Evolutionary conservation across 805 yeast species (phyloP), one percentile per base, ranked within the genome.

Genomic region (Pachysolen tannophilus): DNA sequence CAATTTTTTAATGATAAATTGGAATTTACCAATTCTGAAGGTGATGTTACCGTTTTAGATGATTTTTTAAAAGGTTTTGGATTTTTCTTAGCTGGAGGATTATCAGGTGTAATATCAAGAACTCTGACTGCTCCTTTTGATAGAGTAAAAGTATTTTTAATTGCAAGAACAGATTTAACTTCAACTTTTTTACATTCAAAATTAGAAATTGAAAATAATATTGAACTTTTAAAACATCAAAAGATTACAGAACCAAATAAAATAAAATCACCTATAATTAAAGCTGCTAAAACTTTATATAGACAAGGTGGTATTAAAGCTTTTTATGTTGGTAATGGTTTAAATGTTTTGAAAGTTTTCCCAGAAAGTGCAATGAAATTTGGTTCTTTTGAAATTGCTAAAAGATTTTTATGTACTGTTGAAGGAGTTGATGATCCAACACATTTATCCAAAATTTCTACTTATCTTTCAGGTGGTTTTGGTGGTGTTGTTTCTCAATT

Each of bases 281-380:
- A 86, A 44, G 97, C 97, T 3, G 82, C 88, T 1, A 68, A 75
- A 33, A 73, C 86, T 0, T 58, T 92, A 24, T 92, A 88, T 69
- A 74, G 72, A 47, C 92, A 83, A 57, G 97, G 96, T 19, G 98
- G 98, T 0, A 37, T 87, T 4, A 69, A 72, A 37, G 80, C 92
- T 0, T 92, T 92, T 52, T 92, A 92, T 55, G 95, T 88, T 11
- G 98, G 97, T 5, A 90, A 90, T 60, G 97, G 97, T 1, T 64
- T 90, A 31, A 92, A 92, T 54, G 85, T 83, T n/a, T 49, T 88
- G 37, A 90, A 90, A 54, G 96, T 90, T 15, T 85, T 92, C 52
- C 98, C 98, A 0, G 98, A 90, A 55, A 82, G 94, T 25, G 97
- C 97, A 2, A 90, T 90, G 75, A 92, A 92, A 53, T 90, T 92